Evolutionary conservation across 2,329 filamentous ascomycete genomes (phyloP).

Genomic region (Conoideocrella luteorostrata): DNA sequence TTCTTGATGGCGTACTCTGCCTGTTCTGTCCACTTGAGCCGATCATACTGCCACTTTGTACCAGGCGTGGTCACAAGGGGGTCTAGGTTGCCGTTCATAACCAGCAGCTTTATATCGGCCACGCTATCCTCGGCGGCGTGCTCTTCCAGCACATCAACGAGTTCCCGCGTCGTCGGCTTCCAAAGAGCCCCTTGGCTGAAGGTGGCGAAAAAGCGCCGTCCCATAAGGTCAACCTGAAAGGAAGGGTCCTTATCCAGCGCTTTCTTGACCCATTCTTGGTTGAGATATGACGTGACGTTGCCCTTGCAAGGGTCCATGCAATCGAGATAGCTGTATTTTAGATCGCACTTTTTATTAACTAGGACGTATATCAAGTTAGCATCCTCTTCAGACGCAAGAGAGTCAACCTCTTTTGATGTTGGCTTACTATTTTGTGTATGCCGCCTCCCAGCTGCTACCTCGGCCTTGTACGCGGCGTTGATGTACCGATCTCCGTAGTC

Average conservation of each 20-base stretch:
- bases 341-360: background rate
- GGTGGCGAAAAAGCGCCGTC: background rate
- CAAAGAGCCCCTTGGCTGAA: background rate
- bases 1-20: slow-evolving; percentile 31
- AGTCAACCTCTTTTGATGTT: too few species aligned
- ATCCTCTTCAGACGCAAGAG: too few species aligned
- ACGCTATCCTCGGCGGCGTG: slow-evolving; percentile 9
- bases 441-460: too few species aligned
- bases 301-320: slow-evolving; percentile 13
- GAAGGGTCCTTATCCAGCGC: slow-evolving; percentile 49
- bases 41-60: slow-evolving; percentile 29
- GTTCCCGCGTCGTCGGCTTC: slow-evolving; percentile 1
- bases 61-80: slow-evolving; percentile 17
- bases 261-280: slow-evolving; percentile 13
- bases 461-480: background rate
- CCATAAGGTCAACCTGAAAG: slow-evolving; percentile 55
- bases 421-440: too few species aligned
- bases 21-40: slow-evolving; percentile 37
- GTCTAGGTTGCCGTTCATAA: slow-evolving; percentile 19
- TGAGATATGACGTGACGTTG: slow-evolving; percentile 18
- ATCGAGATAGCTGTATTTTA: background rate
- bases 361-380: background rate
- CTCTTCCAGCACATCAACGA: slow-evolving; percentile 13
- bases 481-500: slow-evolving; percentile 28
- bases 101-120: slow-evolving; percentile 15